Percentiles rank a stretch among this genome's conserved stretches.
Conservation (phyloP, 2,329 filamentous ascomycete genomes). For the Xylariales sp. region DNA sequence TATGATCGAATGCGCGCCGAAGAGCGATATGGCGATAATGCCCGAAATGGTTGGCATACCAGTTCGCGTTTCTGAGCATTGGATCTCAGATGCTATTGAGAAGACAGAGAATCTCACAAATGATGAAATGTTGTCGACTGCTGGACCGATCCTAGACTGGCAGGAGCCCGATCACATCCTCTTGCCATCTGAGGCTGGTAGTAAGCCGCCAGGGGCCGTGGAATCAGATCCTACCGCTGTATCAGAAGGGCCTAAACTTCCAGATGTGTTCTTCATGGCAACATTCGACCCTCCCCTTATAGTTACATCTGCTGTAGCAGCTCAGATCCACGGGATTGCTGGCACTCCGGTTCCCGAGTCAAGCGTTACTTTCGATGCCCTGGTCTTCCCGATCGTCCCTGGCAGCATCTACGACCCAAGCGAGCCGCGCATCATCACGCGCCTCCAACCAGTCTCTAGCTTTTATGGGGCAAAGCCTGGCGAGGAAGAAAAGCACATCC, state of each 20-base stretch:
- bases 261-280: slow-evolving; percentile 71
- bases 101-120: slow-evolving; percentile 44
- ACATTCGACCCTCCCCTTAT: slow-evolving; percentile 70
- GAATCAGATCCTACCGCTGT: slow-evolving; percentile 42
- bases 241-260: slow-evolving; percentile 47
- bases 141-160: slow-evolving; percentile 58
- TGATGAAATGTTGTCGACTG: slow-evolving; percentile 32
- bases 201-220: slow-evolving; percentile 47
- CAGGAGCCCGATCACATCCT: slow-evolving; percentile 65
- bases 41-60: slow-evolving; percentile 44
- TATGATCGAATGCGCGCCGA: slow-evolving; percentile 58
- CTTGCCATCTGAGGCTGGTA: slow-evolving; percentile 41
- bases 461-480: slow-evolving; percentile 23
- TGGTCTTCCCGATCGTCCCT: slow-evolving; percentile 51
- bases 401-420: slow-evolving; percentile 49
- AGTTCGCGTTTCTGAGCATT: slow-evolving; percentile 67
- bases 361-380: slow-evolving; percentile 50
- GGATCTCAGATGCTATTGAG: slow-evolving; percentile 66
- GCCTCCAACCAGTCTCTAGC: slow-evolving; percentile 41
- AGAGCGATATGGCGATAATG: slow-evolving; percentile 24
- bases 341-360: slow-evolving; percentile 37
- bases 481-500: slow-evolving; percentile 22
- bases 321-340: slow-evolving; percentile 56
- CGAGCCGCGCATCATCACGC: slow-evolving; percentile 52
- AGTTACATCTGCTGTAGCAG: slow-evolving; percentile 60